Percentiles rank a stretch among this genome's conserved stretches.
phyloP scores from a whole-genome alignment of 1,284 basidiomycete genomes.

The Agaricales sp. region DNA sequence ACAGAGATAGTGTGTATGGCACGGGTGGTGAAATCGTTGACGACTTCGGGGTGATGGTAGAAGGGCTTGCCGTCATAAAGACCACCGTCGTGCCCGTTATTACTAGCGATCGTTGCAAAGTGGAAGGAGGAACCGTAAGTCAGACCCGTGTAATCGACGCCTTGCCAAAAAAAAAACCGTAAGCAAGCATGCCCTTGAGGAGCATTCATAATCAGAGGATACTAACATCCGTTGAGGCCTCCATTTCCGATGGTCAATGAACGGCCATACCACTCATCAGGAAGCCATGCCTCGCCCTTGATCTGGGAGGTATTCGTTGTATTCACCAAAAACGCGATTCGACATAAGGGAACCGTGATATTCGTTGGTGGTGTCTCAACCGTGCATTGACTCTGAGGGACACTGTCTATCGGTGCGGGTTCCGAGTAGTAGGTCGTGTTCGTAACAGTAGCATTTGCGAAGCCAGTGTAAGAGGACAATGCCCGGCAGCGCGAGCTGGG shows the following conservation, averaged over 20 bases:
- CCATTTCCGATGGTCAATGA: too few species aligned
- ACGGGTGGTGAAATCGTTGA: constrained; percentile 19
- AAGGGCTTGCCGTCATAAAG: constrained; percentile 13
- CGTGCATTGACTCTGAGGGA: neutral
- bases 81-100: constrained; percentile 20
- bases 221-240: too few species aligned
- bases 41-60: constrained; percentile 15
- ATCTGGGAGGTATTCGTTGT: neutral
- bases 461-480: neutral
- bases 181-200: constrained; percentile 17
- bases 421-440: neutral
- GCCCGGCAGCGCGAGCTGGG: too few species aligned
- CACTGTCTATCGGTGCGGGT: too few species aligned
- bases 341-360: neutral
- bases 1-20: constrained; percentile 16
- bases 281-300: constrained; percentile 13
- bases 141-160: constrained; percentile 16
- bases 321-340: neutral
- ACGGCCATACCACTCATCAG: too few species aligned
- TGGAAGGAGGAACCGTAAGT: constrained; percentile 15
- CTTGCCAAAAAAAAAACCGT: constrained; percentile 13
- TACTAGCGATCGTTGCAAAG: constrained; percentile 15
- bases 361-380: neutral
- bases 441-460: neutral
- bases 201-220: constrained; percentile 13